These are phyloP conservation scores for Coemansia sp. DNA, from an alignment of 192 early-diverging fungal species.

Conservation along the genomic window DNA sequence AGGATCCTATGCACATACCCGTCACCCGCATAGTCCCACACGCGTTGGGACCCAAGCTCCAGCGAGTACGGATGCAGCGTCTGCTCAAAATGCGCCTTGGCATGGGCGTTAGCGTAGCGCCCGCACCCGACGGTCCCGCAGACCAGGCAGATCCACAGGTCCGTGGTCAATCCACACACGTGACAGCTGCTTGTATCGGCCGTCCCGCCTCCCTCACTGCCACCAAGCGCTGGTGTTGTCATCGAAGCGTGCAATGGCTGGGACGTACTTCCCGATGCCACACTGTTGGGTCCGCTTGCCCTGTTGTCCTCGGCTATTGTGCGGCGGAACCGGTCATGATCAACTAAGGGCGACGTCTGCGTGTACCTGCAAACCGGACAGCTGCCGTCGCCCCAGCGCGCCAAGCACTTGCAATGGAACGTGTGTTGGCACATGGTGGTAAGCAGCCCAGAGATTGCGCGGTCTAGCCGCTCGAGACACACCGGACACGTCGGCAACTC, in stretches of 20 bases:
- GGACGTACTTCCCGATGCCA: not conserved
- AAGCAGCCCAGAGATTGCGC: slow-evolving; percentile 81
- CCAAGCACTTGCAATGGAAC: slow-evolving; percentile 91
- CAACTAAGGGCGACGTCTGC: slow-evolving; percentile 55
- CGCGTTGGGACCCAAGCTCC: slow-evolving; percentile 93
- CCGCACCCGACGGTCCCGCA: slow-evolving; percentile 97
- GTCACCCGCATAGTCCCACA: slow-evolving; percentile 99
- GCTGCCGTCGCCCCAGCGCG: slow-evolving; percentile 87
- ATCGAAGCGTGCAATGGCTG: not conserved
- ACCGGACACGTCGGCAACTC: slow-evolving; percentile 96
- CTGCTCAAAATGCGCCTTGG: slow-evolving; percentile 81
- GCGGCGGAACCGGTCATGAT: slow-evolving; percentile 33
- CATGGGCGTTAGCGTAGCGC: slow-evolving; percentile 87
- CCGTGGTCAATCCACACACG: slow-evolving; percentile 72
- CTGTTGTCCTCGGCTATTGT: slow-evolving; percentile 20
- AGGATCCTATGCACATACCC: slow-evolving; percentile 95
- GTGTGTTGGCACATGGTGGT: slow-evolving; percentile 95
- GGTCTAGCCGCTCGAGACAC: slow-evolving; percentile 95
- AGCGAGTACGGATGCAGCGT: slow-evolving; percentile 88
- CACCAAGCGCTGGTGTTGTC: not conserved
- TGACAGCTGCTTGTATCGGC: slow-evolving; percentile 63
- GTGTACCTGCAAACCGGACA: slow-evolving; percentile 93
- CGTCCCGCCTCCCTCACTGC: not conserved
- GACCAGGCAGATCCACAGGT: slow-evolving; percentile 96
- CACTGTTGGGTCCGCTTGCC: not conserved